These are phyloP conservation scores for Trichoderma virens DNA, from an alignment of 495 filamentous ascomycete genomes.

Conservation along the genomic window DNA sequence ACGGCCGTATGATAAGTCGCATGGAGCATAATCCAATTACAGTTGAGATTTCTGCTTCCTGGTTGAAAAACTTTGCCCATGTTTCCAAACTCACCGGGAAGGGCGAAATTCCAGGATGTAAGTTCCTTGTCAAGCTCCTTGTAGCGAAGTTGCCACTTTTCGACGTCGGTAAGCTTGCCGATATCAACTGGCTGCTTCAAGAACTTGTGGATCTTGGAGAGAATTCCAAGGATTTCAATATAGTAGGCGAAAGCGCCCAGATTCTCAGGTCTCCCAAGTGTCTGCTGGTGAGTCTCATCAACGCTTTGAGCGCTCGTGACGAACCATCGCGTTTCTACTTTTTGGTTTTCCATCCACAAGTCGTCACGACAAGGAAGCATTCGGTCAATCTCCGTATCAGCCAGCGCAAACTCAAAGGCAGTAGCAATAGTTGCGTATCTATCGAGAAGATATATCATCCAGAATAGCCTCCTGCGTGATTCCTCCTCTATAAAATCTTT, in stretches of 20 bases:
- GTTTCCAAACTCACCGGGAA: slow-evolving; percentile 75
- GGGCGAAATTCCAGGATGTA: slow-evolving; percentile 71
- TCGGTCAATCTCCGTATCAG: slow-evolving; percentile 81
- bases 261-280: slow-evolving; percentile 65
- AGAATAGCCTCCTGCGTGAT: slow-evolving; percentile 72
- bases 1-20: slow-evolving; percentile 66
- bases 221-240: slow-evolving; percentile 75
- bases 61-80: slow-evolving; percentile 64
- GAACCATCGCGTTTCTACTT: slow-evolving; percentile 79
- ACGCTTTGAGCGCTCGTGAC: slow-evolving; percentile 38
- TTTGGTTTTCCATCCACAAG: slow-evolving; percentile 73
- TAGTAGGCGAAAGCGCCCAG: slow-evolving; percentile 80
- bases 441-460: slow-evolving; percentile 88
- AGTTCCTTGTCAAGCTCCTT: slow-evolving; percentile 72
- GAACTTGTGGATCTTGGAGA: slow-evolving; percentile 79
- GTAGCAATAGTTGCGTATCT: slow-evolving; percentile 83
- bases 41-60: slow-evolving; percentile 58
- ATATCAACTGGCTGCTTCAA: slow-evolving; percentile 85
- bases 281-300: slow-evolving; percentile 45
- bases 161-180: slow-evolving; percentile 70
- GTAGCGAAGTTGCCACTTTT: slow-evolving; percentile 81
- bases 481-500: slow-evolving; percentile 86
- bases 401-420: slow-evolving; percentile 80
- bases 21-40: slow-evolving; percentile 86
- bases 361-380: slow-evolving; percentile 81